Evolutionary conservation across 108 stramenopile species (phyloP).

Genomic region (Epipyxis sp.): DNA sequence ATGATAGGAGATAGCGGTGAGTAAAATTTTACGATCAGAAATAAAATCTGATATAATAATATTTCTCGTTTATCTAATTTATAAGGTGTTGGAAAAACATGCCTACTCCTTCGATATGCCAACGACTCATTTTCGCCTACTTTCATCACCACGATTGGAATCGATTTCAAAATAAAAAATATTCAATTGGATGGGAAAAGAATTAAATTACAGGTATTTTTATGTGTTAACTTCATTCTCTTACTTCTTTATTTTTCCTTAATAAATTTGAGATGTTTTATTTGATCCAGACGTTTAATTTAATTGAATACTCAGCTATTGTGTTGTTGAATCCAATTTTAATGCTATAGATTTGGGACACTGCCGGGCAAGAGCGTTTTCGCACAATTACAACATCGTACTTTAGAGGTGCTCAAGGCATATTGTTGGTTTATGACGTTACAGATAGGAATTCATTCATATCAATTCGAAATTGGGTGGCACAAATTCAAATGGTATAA

Average conservation of each 20-base stretch:
- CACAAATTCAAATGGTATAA: constrained; percentile 74
- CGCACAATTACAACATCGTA: constrained; percentile 66
- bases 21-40: background rate
- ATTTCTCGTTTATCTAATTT: background rate
- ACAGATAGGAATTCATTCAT: constrained; percentile 96
- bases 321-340: no score
- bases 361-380: constrained; percentile 65
- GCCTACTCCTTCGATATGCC: constrained; percentile 95
- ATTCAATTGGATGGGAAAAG: constrained; percentile 58
- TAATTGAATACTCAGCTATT: no score
- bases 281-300: background rate
- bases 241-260: no score
- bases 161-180: constrained; percentile 67
- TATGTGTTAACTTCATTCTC: background rate
- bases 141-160: constrained; percentile 64
- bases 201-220: constrained; percentile 53
- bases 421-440: constrained; percentile 96
- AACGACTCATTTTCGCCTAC: constrained; percentile 88
- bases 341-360: constrained; percentile 61
- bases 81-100: constrained; percentile 71
- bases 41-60: background rate
- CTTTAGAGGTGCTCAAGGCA: constrained; percentile 78
- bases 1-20: constrained; percentile 92
- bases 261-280: no score
- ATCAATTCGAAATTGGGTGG: constrained; percentile 94